Percentiles rank a stretch among this genome's conserved stretches.
Evolutionary conservation across 495 filamentous ascomycete species (phyloP).

Genomic region (Recurvomyces mirabilis): DNA sequence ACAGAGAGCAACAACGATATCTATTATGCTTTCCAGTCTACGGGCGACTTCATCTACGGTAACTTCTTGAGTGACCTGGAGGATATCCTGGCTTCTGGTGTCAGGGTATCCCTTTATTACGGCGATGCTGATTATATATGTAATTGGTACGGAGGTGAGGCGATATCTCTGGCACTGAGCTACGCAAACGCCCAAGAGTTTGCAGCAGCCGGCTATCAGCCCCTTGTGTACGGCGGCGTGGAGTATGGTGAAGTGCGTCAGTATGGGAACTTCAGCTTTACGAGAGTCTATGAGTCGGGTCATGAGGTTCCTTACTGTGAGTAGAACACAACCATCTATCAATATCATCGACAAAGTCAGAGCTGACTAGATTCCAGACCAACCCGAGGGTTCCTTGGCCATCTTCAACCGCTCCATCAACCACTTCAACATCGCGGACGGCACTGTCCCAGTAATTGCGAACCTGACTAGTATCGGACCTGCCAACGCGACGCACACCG

Average conservation of each 20-base stretch:
- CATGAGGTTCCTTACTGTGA: neutral
- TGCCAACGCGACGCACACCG: conserved; percentile 44
- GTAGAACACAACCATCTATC: too few species aligned
- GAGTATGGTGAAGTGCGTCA: conserved; percentile 34
- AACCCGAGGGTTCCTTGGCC: conserved; percentile 31
- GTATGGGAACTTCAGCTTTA: conserved; percentile 35
- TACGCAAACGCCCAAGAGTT: conserved; percentile 37
- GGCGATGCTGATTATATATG: conserved; percentile 38
- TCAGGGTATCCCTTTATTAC: conserved; percentile 36
- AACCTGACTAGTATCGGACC: conserved; percentile 37
- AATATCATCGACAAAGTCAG: too few species aligned
- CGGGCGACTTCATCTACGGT: conserved; percentile 39
- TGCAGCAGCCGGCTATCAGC: conserved; percentile 43
- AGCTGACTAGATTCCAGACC: conserved; percentile 22
- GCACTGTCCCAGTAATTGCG: conserved; percentile 31
- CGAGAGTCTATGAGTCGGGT: conserved; percentile 33
- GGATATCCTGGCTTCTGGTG: conserved; percentile 33
- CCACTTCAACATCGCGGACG: conserved; percentile 22
- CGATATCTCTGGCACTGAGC: conserved; percentile 44
- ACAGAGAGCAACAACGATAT: conserved; percentile 17
- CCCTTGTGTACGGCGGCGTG: conserved; percentile 28
- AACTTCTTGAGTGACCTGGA: conserved; percentile 38
- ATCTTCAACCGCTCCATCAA: conserved; percentile 29
- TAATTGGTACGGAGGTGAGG: conserved; percentile 45
- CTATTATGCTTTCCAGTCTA: conserved; percentile 21